These are phyloP conservation scores for Fagopyrum esculentum DNA, from an alignment of 148 eudicot genomes.

Conservation along the genomic window DNA sequence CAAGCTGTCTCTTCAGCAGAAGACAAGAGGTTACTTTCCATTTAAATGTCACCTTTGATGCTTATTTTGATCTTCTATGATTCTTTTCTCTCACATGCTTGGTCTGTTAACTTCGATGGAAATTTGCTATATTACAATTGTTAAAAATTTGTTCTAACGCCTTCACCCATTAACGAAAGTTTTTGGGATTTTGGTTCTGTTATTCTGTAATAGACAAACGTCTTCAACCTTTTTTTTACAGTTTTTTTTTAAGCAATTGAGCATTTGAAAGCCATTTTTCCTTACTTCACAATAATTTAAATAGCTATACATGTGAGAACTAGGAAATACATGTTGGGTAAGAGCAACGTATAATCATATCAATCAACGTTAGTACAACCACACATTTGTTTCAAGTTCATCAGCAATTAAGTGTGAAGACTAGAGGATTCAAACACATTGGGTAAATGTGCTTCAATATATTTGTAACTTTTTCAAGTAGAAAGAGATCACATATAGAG, in stretches of 20 bases:
- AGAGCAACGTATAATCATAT: neutral
- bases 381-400: neutral
- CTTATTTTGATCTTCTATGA: neutral
- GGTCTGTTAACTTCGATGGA: neutral
- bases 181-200: neutral
- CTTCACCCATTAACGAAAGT: neutral
- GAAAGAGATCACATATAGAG: neutral
- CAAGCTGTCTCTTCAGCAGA: constrained; percentile 21
- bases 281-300: neutral
- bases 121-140: neutral
- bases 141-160: neutral
- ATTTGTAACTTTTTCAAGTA: neutral
- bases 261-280: neutral
- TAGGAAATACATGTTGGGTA: neutral
- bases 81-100: neutral
- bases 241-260: neutral
- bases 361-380: neutral
- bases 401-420: neutral
- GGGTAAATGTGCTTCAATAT: neutral
- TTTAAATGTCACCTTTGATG: neutral
- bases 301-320: constrained; percentile 2
- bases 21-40: constrained; percentile 26
- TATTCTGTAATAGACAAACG: neutral
- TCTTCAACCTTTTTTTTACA: neutral
- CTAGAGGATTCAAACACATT: neutral